Percentiles rank a stretch among this genome's conserved stretches.
Conservation (phyloP, 805 yeast genomes). For the Ogataea sp. region DNA sequence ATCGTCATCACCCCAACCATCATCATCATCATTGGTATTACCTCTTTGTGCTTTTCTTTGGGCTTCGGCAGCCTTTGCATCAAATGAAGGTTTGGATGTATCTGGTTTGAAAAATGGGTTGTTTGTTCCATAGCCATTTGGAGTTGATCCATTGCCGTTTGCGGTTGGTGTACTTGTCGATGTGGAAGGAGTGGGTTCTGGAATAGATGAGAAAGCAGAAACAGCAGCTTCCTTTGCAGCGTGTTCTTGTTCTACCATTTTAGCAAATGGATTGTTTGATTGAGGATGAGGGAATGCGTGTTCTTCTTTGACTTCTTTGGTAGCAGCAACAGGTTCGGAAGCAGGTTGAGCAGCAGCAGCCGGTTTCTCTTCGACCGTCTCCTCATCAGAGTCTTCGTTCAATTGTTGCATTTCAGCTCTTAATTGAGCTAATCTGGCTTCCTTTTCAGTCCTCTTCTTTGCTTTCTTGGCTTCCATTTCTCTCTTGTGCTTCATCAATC, state of each 20-base stretch:
- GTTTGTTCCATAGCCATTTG: slow-evolving; percentile 18
- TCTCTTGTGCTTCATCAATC: slow-evolving; percentile 38
- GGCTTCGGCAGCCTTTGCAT: slow-evolving; percentile 52
- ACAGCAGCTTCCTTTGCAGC: slow-evolving; percentile 8
- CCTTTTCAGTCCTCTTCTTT: slow-evolving; percentile 51
- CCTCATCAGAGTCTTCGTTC: slow-evolving; percentile 16
- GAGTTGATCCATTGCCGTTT: slow-evolving; percentile 3
- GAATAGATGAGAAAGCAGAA: too few species aligned
- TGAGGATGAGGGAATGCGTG: slow-evolving; percentile 8
- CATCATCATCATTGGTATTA: slow-evolving; percentile 32
- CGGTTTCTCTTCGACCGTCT: slow-evolving; percentile 8
- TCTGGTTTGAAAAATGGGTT: slow-evolving; percentile 57
- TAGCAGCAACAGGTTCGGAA: slow-evolving; percentile 12
- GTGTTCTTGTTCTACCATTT: slow-evolving; percentile 13
- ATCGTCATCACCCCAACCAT: slow-evolving; percentile 35
- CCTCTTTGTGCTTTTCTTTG: slow-evolving; percentile 72
- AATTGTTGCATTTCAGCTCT: slow-evolving; percentile 53
- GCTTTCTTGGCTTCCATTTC: slow-evolving; percentile 34
- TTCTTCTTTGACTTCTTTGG: slow-evolving; percentile 5
- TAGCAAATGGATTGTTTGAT: slow-evolving; percentile 44
- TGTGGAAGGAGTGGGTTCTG: too few species aligned
- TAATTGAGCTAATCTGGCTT: slow-evolving; percentile 48
- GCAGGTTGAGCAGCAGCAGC: slow-evolving; percentile 5
- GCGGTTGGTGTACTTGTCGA: slow-evolving; percentile 3
- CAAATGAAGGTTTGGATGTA: slow-evolving; percentile 29